A percentile compares a stretch with the other conserved stretches of the same genome.
These are phyloP conservation scores for Xerocomus spinulosus DNA, from an alignment of 768 basidiomycete species.

Conservation along the genomic window DNA sequence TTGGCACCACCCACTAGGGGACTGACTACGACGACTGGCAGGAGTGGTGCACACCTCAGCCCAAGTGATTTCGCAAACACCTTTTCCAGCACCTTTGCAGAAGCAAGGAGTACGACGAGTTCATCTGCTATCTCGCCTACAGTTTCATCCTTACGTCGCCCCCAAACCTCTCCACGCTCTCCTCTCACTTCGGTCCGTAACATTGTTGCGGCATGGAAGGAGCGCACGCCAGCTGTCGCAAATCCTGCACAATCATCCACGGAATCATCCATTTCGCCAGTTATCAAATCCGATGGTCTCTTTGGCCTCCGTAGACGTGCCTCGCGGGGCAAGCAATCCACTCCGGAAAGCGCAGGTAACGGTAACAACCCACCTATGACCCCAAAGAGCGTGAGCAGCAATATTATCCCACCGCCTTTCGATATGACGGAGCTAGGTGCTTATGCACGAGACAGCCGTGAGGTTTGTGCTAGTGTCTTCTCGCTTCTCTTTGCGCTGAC, in stretches of 20 bases:
- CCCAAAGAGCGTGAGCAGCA: slow-evolving; percentile 28
- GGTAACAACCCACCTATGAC: slow-evolving; percentile 18
- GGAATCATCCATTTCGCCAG: slow-evolving; percentile 38
- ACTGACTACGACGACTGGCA: slow-evolving; percentile 14
- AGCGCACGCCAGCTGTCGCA: slow-evolving; percentile 51
- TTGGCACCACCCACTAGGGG: slow-evolving; percentile 47
- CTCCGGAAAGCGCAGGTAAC: slow-evolving; percentile 8
- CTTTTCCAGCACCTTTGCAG: slow-evolving; percentile 39
- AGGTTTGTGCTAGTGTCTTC: slow-evolving; percentile 31
- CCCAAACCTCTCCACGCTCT: slow-evolving; percentile 63
- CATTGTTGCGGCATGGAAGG: slow-evolving; percentile 77
- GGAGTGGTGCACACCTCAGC: slow-evolving; percentile 32
- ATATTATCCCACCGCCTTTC: slow-evolving; percentile 41
- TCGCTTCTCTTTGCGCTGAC: slow-evolving; percentile 9
- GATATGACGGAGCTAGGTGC: slow-evolving; percentile 45
- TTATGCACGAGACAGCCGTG: slow-evolving; percentile 38
- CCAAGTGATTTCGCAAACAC: slow-evolving; percentile 36
- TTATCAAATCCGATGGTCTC: slow-evolving; percentile 23
- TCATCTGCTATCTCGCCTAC: slow-evolving; percentile 38
- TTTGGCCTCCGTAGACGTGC: slow-evolving; percentile 34
- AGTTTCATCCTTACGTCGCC: slow-evolving; percentile 52
- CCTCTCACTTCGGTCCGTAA: slow-evolving; percentile 73
- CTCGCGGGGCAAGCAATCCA: slow-evolving; percentile 18
- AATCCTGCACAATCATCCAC: slow-evolving; percentile 31
- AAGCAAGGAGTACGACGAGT: slow-evolving; percentile 22